Conservation (phyloP, 371 early-diverging fungal species). For the Choanephora cucurbitarum region DNA sequence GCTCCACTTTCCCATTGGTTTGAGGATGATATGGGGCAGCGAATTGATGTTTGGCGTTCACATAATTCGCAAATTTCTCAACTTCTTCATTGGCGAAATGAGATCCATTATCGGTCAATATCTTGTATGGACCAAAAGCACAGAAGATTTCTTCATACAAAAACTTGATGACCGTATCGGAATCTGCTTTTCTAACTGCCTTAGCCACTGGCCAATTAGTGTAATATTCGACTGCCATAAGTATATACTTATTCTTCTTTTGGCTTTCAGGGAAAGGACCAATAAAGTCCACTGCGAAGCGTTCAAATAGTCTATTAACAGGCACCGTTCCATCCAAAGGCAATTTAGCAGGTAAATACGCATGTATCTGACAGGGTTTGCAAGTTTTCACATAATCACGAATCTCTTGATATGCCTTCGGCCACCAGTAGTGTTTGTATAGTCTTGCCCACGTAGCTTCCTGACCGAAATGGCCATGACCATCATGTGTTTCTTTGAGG, state of each 20-base stretch:
- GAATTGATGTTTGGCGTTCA: no score
- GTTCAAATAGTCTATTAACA: slow-evolving; percentile 21
- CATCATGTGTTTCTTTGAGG: no score
- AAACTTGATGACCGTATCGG: slow-evolving; percentile 30
- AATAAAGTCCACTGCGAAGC: slow-evolving; percentile 41
- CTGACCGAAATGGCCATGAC: slow-evolving; percentile 15
- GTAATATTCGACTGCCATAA: slow-evolving; percentile 45
- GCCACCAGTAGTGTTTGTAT: slow-evolving; percentile 11
- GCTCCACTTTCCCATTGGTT: no score
- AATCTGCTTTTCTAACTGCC: slow-evolving; percentile 29
- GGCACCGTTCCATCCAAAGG: background rate
- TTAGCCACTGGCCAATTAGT: slow-evolving; percentile 45
- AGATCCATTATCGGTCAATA: no score
- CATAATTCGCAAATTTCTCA: no score
- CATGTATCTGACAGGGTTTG: background rate
- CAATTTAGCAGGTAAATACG: background rate
- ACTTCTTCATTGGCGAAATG: no score
- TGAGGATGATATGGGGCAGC: no score
- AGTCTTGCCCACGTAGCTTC: slow-evolving; percentile 6
- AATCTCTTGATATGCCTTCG: background rate
- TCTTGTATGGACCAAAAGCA: background rate
- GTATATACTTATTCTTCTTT: slow-evolving; percentile 38
- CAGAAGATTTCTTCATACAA: slow-evolving; percentile 36
- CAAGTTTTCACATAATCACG: background rate
- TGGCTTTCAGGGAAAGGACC: slow-evolving; percentile 23